Conservation (phyloP, 495 filamentous ascomycete genomes). For the Alectoria sarmentosa region DNA sequence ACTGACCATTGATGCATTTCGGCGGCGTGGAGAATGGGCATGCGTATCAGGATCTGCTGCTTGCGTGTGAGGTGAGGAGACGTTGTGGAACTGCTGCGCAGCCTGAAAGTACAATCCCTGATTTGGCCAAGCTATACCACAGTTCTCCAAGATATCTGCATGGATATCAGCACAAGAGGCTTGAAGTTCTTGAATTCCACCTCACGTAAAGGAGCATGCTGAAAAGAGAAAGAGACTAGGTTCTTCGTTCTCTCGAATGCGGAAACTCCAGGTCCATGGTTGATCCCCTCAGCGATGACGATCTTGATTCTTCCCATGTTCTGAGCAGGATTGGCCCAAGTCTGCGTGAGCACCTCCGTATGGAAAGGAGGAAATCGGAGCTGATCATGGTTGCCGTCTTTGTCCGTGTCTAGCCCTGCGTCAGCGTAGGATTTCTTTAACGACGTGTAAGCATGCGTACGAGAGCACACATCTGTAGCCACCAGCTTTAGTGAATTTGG, state of each 20-base stretch:
- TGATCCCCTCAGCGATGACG: conserved; percentile 69
- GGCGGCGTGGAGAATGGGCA: conserved; percentile 44
- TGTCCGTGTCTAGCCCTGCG: conserved; percentile 47
- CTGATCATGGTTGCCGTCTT: conserved; percentile 50
- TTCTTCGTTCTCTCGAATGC: conserved; percentile 68
- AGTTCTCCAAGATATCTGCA: conserved; percentile 64
- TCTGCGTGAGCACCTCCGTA: conserved; percentile 60
- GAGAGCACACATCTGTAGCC: conserved; percentile 19
- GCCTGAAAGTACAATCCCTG: conserved; percentile 59
- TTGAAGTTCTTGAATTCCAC: conserved; percentile 9
- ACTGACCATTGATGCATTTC: conserved; percentile 22
- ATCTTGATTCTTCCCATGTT: conserved; percentile 67
- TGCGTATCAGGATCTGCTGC: conserved; percentile 38
- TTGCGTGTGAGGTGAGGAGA: conserved; percentile 28
- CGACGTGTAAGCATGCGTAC: conserved; percentile 11
- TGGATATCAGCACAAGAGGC: conserved; percentile 20
- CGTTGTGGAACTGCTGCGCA: conserved; percentile 35
- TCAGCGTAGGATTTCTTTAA: conserved; percentile 11
- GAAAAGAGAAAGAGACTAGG: conserved; percentile 73
- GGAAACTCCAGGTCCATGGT: conserved; percentile 36
- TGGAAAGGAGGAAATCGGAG: conserved; percentile 72
- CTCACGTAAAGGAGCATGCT: conserved; percentile 75
- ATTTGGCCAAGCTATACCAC: conserved; percentile 79
- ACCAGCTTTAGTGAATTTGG: background rate
- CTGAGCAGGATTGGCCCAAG: conserved; percentile 66